Evolutionary conservation across 352 stramenopile species (phyloP).

Genomic region (Elongisporangium prolatum): DNA sequence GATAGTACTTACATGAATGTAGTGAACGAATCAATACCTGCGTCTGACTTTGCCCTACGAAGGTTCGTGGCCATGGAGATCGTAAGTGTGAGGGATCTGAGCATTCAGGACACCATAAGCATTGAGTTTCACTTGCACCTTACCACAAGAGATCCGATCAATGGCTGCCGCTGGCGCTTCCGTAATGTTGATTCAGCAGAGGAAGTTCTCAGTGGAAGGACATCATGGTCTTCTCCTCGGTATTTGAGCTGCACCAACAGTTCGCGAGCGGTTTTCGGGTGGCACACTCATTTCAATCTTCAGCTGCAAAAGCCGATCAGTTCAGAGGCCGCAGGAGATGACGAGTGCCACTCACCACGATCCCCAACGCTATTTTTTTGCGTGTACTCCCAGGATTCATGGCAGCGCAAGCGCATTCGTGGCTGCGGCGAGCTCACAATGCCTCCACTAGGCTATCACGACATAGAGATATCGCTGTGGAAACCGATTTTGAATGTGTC

Average conservation of each 20-base stretch:
- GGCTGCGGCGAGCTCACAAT: slow-evolving; percentile 36
- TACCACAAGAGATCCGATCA: background rate
- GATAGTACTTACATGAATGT: background rate
- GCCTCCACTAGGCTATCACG: slow-evolving; percentile 20
- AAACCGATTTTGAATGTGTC: slow-evolving; percentile 24
- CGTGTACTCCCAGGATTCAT: slow-evolving; percentile 46
- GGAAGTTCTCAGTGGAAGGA: background rate
- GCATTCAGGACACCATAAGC: background rate
- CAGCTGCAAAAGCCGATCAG: background rate
- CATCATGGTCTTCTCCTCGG: background rate
- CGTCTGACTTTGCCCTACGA: background rate
- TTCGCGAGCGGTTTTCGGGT: background rate
- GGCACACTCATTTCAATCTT: background rate
- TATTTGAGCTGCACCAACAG: background rate
- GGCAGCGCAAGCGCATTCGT: slow-evolving; percentile 30
- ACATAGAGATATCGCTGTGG: slow-evolving; percentile 31
- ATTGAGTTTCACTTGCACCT: background rate
- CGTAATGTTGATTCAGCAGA: background rate
- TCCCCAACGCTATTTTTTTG: slow-evolving; percentile 18
- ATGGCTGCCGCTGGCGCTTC: background rate
- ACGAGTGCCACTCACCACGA: slow-evolving; percentile 1
- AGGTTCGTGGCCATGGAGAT: background rate
- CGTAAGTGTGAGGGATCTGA: background rate
- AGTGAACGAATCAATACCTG: background rate
- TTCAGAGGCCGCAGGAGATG: background rate